Evolutionary conservation across 768 basidiomycete species (phyloP).

Genomic region (Suillus subluteus): DNA sequence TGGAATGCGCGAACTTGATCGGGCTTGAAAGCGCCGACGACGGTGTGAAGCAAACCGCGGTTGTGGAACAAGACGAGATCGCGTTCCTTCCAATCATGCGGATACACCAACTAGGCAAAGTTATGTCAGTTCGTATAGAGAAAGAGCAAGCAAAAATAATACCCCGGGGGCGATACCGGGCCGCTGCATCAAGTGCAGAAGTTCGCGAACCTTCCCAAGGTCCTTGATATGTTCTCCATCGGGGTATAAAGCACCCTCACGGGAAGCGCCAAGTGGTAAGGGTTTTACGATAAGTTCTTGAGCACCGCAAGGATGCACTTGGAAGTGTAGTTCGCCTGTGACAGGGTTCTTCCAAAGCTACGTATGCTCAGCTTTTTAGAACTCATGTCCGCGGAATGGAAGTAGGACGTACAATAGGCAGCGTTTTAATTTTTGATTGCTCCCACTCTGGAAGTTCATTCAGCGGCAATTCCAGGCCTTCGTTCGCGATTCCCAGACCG

Average conservation of each 20-base stretch:
- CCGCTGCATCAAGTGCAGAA: conserved; percentile 86
- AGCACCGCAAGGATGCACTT: conserved; percentile 86
- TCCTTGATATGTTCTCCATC: conserved; percentile 80
- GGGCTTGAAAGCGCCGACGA: conserved; percentile 64
- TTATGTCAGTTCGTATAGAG: neutral
- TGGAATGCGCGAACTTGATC: conserved; percentile 55
- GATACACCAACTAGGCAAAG: conserved; percentile 68
- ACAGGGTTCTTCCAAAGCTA: conserved; percentile 93
- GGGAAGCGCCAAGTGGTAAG: conserved; percentile 60
- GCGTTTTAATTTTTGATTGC: conserved; percentile 70
- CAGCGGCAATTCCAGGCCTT: conserved; percentile 69
- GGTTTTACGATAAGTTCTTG: conserved; percentile 72
- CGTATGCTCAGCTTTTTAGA: conserved; percentile 9
- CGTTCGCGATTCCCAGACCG: conserved; percentile 81
- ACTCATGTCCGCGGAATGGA: neutral
- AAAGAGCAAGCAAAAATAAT: conserved; percentile 10
- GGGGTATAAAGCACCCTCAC: conserved; percentile 75
- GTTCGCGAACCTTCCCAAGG: conserved; percentile 67
- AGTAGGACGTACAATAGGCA: conserved; percentile 56
- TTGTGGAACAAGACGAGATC: conserved; percentile 78
- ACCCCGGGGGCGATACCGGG: conserved; percentile 85
- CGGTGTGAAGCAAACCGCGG: conserved; percentile 67
- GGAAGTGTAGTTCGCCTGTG: conserved; percentile 81
- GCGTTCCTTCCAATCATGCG: conserved; percentile 80
- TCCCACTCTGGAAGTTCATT: conserved; percentile 83